Conservation (phyloP, 139 green algal genomes). For the Cymbomonas tetramitiformis region DNA sequence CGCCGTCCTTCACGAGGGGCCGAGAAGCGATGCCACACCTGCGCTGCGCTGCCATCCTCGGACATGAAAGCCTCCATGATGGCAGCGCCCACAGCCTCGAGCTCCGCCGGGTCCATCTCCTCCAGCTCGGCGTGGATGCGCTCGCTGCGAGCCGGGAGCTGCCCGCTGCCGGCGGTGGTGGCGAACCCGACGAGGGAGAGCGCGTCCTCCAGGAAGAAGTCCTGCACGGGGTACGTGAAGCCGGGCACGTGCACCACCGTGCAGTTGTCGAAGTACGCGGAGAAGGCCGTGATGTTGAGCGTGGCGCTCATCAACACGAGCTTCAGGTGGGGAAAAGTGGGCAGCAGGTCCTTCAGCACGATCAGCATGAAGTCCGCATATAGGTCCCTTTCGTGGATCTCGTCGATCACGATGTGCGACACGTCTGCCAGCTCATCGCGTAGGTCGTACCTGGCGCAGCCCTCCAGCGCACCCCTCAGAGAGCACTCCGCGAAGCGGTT, state of each 20-base stretch:
- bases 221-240: constrained; percentile 79
- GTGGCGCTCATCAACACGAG: constrained; percentile 91
- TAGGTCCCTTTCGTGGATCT: constrained; percentile 56
- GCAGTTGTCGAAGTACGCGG: constrained; percentile 54
- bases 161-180: neutral
- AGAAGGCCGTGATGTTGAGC: constrained; percentile 69
- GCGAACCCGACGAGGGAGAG: constrained; percentile 37
- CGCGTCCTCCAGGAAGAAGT: constrained; percentile 71
- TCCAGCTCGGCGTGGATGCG: neutral
- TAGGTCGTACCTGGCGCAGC: no score
- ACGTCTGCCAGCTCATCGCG: constrained; percentile 32
- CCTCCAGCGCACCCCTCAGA: no score
- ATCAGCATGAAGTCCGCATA: constrained; percentile 28
- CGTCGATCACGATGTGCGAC: constrained; percentile 57
- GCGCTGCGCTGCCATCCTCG: no score
- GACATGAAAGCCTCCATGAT: constrained; percentile 6
- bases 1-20: no score
- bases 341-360: constrained; percentile 8
- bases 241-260: constrained; percentile 69
- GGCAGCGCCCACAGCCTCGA: neutral
- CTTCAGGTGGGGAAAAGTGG: constrained; percentile 23
- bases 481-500: no score
- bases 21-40: no score
- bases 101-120: neutral
- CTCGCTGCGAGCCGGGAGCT: no score